Conservation (phyloP, 208 protist species). For the Jaenimonas drosophilae region DNA sequence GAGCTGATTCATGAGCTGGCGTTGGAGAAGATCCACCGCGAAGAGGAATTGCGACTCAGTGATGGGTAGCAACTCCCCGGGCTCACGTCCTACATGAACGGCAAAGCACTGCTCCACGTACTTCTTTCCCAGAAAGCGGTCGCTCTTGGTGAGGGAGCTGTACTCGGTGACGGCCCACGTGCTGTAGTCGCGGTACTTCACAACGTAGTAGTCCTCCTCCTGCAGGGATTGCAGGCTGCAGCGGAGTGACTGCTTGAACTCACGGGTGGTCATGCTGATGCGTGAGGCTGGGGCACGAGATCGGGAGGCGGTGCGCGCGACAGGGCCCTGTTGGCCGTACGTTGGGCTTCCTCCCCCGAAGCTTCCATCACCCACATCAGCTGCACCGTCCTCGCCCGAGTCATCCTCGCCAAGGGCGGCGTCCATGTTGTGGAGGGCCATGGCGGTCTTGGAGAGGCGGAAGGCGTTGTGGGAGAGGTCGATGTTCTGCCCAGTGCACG, state of each 20-base stretch:
- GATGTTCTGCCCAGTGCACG: conserved; percentile 58
- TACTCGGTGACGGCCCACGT: conserved; percentile 50
- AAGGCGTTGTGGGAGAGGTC: conserved; percentile 70
- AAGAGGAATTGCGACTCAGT: conserved; percentile 74
- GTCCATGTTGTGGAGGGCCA: conserved; percentile 69
- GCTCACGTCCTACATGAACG: conserved; percentile 68
- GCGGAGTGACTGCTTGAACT: conserved; percentile 48
- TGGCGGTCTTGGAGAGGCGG: conserved; percentile 61
- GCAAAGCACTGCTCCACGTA: conserved; percentile 83
- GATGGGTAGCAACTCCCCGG: conserved; percentile 64
- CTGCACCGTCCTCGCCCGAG: conserved; percentile 10
- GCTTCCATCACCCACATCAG: conserved; percentile 8
- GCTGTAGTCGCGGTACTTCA: conserved; percentile 78
- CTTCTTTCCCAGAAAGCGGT: conserved; percentile 46
- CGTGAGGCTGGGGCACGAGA: neutral
- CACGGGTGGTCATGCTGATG: conserved; percentile 28
- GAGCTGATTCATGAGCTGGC: conserved; percentile 46
- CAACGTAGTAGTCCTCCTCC: conserved; percentile 78
- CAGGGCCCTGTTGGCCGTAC: neutral
- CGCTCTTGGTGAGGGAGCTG: conserved; percentile 34
- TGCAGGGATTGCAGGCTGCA: conserved; percentile 49
- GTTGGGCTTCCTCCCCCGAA: conserved; percentile 3
- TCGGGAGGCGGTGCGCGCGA: neutral
- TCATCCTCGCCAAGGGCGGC: conserved; percentile 22
- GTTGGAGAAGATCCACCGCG: conserved; percentile 64